Evolutionary conservation across 2,329 filamentous ascomycete genomes (phyloP).

Genomic region (Xylariales sp.): DNA sequence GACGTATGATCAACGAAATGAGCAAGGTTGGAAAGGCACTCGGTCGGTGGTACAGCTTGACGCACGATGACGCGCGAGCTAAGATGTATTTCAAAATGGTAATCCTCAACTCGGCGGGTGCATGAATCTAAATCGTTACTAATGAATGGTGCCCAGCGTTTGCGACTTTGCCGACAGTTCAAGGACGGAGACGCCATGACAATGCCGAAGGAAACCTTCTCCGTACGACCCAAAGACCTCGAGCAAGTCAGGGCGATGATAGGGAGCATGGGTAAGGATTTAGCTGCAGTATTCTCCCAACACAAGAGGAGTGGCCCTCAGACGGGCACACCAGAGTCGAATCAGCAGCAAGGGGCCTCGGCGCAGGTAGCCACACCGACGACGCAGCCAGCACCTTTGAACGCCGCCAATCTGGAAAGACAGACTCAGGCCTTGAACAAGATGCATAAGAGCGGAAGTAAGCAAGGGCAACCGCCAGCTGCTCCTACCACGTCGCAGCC

Average conservation of each 20-base stretch:
- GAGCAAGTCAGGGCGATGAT: conserved; percentile 44
- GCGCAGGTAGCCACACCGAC: conserved; percentile 28
- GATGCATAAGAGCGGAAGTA: conserved; percentile 39
- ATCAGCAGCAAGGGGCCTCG: conserved; percentile 19
- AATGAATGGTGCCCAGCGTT: conserved; percentile 41
- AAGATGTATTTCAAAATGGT: conserved; percentile 50
- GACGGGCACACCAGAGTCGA: conserved; percentile 20
- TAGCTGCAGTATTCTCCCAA: conserved; percentile 27
- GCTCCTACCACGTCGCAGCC: conserved; percentile 55
- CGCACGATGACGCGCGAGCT: conserved; percentile 44
- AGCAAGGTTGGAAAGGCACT: conserved; percentile 39
- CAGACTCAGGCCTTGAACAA: conserved; percentile 45
- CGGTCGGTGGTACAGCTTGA: conserved; percentile 43
- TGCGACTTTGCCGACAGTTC: conserved; percentile 50
- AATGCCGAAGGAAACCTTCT: conserved; percentile 43
- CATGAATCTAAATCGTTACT: neutral
- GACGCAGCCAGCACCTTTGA: conserved; percentile 32
- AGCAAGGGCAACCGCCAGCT: conserved; percentile 45
- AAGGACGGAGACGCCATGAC: conserved; percentile 42
- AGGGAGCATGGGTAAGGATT: conserved; percentile 48
- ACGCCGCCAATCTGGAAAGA: conserved; percentile 46
- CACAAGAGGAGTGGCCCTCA: conserved; percentile 12
- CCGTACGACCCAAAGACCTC: conserved; percentile 46
- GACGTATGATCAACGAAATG: conserved; percentile 37
- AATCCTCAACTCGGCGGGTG: conserved; percentile 8